Base-by-base conservation (phyloP, 2,329 filamentous ascomycete species). In the Fusarium mexicanum region DNA sequence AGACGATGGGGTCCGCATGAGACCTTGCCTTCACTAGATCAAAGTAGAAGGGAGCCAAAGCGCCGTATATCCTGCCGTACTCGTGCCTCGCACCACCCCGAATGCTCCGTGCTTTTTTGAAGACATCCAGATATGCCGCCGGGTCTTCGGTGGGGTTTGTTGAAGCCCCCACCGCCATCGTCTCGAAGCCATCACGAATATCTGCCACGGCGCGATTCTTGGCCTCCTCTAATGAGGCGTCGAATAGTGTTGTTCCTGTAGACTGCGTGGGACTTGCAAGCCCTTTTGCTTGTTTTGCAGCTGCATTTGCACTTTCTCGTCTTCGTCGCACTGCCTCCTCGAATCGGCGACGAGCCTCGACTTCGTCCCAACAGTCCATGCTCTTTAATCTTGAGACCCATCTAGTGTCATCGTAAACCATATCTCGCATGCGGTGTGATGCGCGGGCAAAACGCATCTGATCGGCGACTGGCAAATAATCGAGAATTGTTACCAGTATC, bases 331-430 rank as follows among this genome's bases (percentile, higher is more conserved):
- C 87, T 13, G 89, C 88, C 31, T 96, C 92, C 71, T 98, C 96
- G 60, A 94, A 94, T 61, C 93, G 86, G 76, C 90, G 91, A 69
- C 95, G 89, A 9, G 96, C 96, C 80, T 98, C 96, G 8, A 86
- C 83, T 80, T 99, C 96, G 79, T 97, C 92, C 96, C 96, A 99
- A 75, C 93, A 93, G 5, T 92, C 94, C 91, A 99, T 98, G 67
- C 89, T 91, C 80, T 93, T 93, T 62, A 99, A 84, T 72, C 94
- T 90, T 73, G 94, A 91, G 44, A 98, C 93, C 96, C 96, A 99
- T 85, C 96, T 90, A 57, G 95, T 94, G 82, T 99, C 96, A 82
- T 99, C 96, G 83, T 98, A 99, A 7, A 98, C 95, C 95, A 99
- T 99, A 84, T 99, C 96, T 80, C 93, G 92, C 88, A 98, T 90